A percentile compares a stretch with the other conserved stretches of the same genome.
These are phyloP conservation scores for Babesia bigemina DNA, from an alignment of 169 alveolate genomes.

Conservation along the genomic window DNA sequence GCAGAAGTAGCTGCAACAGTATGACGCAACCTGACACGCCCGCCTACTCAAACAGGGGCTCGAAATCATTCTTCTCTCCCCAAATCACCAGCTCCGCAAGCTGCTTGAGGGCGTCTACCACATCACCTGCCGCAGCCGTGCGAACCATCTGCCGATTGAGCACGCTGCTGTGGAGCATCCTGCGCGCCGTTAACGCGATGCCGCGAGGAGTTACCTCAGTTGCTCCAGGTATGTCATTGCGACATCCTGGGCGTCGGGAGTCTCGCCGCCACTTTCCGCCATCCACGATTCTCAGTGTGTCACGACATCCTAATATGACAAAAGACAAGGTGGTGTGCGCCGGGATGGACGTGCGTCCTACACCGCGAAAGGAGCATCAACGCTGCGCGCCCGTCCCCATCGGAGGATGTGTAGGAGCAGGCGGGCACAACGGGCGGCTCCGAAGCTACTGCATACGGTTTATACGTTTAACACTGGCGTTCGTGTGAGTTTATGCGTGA, in stretches of 20 bases:
- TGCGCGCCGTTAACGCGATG: neutral
- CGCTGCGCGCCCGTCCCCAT: constrained; percentile 4
- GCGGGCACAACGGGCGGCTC: neutral
- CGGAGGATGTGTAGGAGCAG: neutral
- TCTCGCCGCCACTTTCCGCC: neutral
- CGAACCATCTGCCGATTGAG: constrained; percentile 26
- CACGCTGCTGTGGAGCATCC: constrained; percentile 43
- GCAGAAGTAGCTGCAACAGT: constrained; percentile 61
- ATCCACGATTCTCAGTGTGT: neutral
- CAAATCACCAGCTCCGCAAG: constrained; percentile 65
- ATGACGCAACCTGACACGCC: neutral
- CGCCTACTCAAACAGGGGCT: constrained; percentile 58
- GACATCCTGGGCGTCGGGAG: constrained; percentile 17
- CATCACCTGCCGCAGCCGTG: constrained; percentile 43
- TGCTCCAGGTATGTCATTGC: constrained; percentile 24
- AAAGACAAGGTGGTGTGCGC: neutral
- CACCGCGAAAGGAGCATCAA: neutral
- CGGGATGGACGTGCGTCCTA: neutral
- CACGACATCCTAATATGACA: neutral
- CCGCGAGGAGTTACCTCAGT: constrained; percentile 3
- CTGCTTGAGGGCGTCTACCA: constrained; percentile 65
- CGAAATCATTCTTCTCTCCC: constrained; percentile 54
- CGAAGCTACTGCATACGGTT: neutral
- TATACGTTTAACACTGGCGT: neutral
- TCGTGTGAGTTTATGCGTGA: constrained; percentile 3